phyloP scores from a whole-genome alignment of 192 early-diverging fungal species.

The Irineochytrium annulatum region DNA sequence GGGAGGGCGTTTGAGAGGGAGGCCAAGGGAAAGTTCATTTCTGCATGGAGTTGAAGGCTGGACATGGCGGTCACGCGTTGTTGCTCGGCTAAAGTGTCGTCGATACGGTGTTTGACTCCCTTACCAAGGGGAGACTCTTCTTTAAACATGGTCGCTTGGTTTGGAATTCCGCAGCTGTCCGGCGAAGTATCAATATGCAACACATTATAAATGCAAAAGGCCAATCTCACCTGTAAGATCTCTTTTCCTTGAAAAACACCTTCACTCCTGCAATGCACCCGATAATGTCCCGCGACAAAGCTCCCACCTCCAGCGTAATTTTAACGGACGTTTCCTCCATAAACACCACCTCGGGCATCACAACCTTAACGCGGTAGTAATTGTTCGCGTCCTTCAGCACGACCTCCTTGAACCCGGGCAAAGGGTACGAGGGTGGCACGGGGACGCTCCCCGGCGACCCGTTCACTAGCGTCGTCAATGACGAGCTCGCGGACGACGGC shows the following conservation, averaged over 20 bases:
- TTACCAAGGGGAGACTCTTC: neutral
- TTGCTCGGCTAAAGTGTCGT: neutral
- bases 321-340: neutral
- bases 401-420: too few species aligned
- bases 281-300: slow-evolving; percentile 1
- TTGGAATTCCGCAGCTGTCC: slow-evolving; percentile 3
- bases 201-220: too few species aligned
- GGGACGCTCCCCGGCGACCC: too few species aligned
- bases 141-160: neutral
- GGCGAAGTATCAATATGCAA: too few species aligned
- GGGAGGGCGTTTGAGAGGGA: neutral
- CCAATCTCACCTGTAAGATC: slow-evolving; percentile 1
- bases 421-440: too few species aligned
- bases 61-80: neutral
- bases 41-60: neutral
- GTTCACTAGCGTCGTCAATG: too few species aligned
- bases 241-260: slow-evolving; percentile 1
- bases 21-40: slow-evolving; percentile 1
- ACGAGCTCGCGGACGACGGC: too few species aligned
- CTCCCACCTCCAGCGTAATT: slow-evolving; percentile 1
- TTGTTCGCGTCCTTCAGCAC: neutral
- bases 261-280: neutral
- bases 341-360: neutral
- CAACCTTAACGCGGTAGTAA: neutral
- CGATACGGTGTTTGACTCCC: slow-evolving; percentile 5